Evolutionary conservation across 2,329 filamentous ascomycete genomes (phyloP).

Genomic region (Verticillium dahliae): DNA sequence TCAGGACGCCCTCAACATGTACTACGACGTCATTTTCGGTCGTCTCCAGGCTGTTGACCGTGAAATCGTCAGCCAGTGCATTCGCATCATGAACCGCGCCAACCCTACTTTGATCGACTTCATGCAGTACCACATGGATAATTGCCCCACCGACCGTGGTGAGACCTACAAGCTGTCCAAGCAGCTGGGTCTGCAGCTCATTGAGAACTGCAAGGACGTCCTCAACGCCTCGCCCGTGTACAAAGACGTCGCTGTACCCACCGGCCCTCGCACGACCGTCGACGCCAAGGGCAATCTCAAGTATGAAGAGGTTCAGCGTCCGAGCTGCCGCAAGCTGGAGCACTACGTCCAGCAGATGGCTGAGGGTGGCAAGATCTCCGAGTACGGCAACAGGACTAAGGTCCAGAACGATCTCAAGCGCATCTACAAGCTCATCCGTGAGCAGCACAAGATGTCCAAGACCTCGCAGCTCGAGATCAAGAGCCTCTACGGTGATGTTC

Average conservation of each 20-base stretch:
- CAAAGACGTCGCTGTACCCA: conserved; percentile 92
- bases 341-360: conserved; percentile 99
- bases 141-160: conserved; percentile 92
- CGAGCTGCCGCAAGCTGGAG: conserved; percentile 92
- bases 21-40: conserved; percentile 98
- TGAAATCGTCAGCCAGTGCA: conserved; percentile 97
- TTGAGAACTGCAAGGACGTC: conserved; percentile 96
- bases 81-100: conserved; percentile 98
- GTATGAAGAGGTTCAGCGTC: conserved; percentile 79
- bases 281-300: conserved; percentile 88
- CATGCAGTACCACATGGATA: conserved; percentile 99
- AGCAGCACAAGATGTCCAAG: conserved; percentile 97
- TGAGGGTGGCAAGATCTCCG: conserved; percentile 94
- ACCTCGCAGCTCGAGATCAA: conserved; percentile 96
- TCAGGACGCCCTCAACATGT: conserved; percentile 96
- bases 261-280: conserved; percentile 85
- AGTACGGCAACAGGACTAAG: conserved; percentile 97
- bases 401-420: conserved; percentile 92
- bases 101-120: conserved; percentile 94
- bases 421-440: conserved; percentile 97
- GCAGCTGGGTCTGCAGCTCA: conserved; percentile 84
- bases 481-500: conserved; percentile 85
- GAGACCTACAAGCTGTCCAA: conserved; percentile 99
- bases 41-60: conserved; percentile 88
- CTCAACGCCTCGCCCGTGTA: conserved; percentile 78